phyloP scores from a whole-genome alignment of 495 filamentous ascomycete genomes.

The Chaetomium cochliodes region DNA sequence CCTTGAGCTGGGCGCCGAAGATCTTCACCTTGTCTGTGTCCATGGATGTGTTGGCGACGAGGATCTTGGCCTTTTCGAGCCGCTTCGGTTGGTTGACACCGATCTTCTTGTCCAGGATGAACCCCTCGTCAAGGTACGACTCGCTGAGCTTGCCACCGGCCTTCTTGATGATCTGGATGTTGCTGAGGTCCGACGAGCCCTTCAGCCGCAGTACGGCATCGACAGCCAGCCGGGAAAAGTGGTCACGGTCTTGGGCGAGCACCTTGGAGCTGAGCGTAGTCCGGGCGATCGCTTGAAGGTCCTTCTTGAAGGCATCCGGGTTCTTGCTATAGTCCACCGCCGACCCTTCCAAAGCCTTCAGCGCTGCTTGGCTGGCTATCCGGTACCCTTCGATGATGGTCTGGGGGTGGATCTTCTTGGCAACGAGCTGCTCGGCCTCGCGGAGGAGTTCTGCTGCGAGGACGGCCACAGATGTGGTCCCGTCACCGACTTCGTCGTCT shows the following conservation, averaged over 20 bases:
- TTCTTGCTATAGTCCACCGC: slow-evolving; percentile 88
- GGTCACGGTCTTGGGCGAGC: slow-evolving; percentile 85
- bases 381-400: slow-evolving; percentile 99
- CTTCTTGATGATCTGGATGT: slow-evolving; percentile 99
- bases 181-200: slow-evolving; percentile 89
- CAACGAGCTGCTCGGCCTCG: slow-evolving; percentile 94
- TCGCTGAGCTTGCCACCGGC: slow-evolving; percentile 95
- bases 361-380: slow-evolving; percentile 87
- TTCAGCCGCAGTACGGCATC: slow-evolving; percentile 89
- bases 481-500: slow-evolving; percentile 97
- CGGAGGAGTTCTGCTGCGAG: slow-evolving; percentile 91
- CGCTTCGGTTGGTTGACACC: slow-evolving; percentile 98
- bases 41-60: slow-evolving; percentile 98
- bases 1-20: slow-evolving; percentile 94
- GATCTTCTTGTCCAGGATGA: slow-evolving; percentile 98
- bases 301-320: slow-evolving; percentile 77
- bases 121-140: slow-evolving; percentile 95
- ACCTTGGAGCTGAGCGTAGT: slow-evolving; percentile 99
- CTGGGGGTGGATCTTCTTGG: slow-evolving; percentile 97
- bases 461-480: slow-evolving; percentile 82
- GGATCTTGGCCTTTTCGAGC: slow-evolving; percentile 95
- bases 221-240: slow-evolving; percentile 87
- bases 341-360: slow-evolving; percentile 75
- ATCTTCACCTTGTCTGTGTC: slow-evolving; percentile 99
- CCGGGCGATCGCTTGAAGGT: slow-evolving; percentile 84